These are phyloP conservation scores for Pleurotus citrinopileatus DNA, from an alignment of 768 basidiomycete species.

Conservation along the genomic window DNA sequence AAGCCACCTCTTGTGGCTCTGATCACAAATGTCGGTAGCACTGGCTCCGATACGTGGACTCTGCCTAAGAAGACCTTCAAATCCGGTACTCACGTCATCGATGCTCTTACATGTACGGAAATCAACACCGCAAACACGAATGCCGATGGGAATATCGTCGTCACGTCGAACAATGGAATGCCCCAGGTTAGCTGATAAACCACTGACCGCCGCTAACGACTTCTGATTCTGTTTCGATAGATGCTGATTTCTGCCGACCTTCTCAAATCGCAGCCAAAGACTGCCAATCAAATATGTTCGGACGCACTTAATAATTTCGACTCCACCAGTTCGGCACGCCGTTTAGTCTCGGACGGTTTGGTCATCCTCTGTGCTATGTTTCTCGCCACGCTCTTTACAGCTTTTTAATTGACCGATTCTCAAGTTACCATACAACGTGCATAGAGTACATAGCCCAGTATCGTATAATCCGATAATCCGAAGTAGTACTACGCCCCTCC, in stretches of 20 bases:
- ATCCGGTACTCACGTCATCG: conserved; percentile 41
- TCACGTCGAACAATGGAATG: conserved; percentile 38
- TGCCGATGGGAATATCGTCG: conserved; percentile 37
- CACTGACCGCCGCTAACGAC: neutral
- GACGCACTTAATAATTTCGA: too few relatives aligned
- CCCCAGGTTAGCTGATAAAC: conserved; percentile 33
- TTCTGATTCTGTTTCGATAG: neutral
- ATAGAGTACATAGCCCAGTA: too few relatives aligned
- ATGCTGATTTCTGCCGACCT: neutral
- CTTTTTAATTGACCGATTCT: too few relatives aligned
- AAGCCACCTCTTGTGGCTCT: conserved; percentile 57
- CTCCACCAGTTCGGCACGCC: too few relatives aligned
- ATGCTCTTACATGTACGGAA: conserved; percentile 45
- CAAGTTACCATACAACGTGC: too few relatives aligned
- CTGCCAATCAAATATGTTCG: too few relatives aligned
- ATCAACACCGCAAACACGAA: conserved; percentile 27
- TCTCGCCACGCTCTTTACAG: too few relatives aligned
- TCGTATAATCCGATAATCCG: too few relatives aligned
- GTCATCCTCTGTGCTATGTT: too few relatives aligned
- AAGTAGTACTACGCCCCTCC: too few relatives aligned
- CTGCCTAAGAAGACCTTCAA: conserved; percentile 35
- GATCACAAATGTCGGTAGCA: conserved; percentile 50
- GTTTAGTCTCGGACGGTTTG: too few relatives aligned
- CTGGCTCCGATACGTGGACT: conserved; percentile 37
- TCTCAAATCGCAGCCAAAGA: too few relatives aligned